phyloP scores from a whole-genome alignment of 176 grass and related monocot genomes.

The Ampelocalamus luodianensis region DNA sequence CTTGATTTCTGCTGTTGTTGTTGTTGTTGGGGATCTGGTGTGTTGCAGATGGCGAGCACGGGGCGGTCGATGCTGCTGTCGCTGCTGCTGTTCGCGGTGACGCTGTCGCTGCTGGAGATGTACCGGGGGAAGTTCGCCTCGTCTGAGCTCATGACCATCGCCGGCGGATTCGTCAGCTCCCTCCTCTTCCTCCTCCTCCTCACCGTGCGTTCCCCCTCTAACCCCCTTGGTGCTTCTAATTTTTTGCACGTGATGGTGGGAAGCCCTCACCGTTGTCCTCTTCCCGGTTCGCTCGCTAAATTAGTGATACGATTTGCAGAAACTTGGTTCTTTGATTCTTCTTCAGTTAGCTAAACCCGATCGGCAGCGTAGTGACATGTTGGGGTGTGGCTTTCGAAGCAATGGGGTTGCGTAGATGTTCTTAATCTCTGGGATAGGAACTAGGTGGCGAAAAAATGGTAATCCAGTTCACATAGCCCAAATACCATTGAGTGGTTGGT shows the following conservation, averaged over 20 bases:
- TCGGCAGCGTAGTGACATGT: not conserved
- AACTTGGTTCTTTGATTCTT: not conserved
- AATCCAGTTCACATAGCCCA: not conserved
- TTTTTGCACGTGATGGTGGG: not conserved
- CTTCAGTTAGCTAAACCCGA: not conserved
- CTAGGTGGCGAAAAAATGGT: not conserved
- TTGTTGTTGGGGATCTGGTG: conserved; percentile 3
- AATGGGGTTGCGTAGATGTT: not conserved
- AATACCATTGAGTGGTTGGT: not conserved
- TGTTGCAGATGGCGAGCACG: conserved; percentile 60
- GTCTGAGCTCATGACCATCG: conserved; percentile 93
- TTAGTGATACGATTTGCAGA: conserved; percentile 11
- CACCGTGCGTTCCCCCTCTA: conserved; percentile 60
- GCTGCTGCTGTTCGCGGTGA: conserved; percentile 75
- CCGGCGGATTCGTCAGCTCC: conserved; percentile 86
- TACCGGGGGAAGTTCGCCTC: conserved; percentile 83
- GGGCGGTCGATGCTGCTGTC: conserved; percentile 89
- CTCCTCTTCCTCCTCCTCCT: conserved; percentile 86
- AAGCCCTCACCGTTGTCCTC: not conserved
- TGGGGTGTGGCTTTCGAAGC: not conserved
- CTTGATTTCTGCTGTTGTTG: not conserved
- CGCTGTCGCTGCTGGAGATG: conserved; percentile 94
- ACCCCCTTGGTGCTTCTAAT: not conserved
- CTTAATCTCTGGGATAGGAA: not conserved
- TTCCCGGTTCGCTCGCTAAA: not conserved